Evolutionary conservation across 176 grass and related monocot genomes (phyloP).

Genomic region (Ananas comosus): DNA sequence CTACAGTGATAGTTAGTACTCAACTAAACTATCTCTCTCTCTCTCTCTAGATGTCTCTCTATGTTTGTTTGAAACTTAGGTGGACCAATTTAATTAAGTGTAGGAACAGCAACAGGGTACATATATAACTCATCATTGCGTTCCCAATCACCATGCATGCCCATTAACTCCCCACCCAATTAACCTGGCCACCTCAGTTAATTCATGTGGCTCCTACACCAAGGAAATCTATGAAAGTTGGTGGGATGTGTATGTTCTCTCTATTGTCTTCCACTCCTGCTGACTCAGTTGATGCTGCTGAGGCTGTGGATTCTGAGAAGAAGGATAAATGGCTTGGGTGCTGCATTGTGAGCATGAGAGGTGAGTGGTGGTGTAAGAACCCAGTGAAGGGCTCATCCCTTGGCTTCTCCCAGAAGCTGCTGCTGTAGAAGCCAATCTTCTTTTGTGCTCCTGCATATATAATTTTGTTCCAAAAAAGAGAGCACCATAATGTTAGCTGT

Average conservation of each 20-base stretch:
- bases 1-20: no score
- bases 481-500: neutral
- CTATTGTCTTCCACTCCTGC: conserved; percentile 14
- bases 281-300: conserved; percentile 7
- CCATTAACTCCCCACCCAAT: no score
- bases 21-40: no score
- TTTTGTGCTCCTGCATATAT: conserved; percentile 12
- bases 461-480: neutral
- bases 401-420: neutral
- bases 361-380: conserved; percentile 22
- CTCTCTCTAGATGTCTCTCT: neutral
- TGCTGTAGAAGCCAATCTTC: neutral
- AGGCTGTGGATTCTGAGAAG: neutral
- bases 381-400: conserved; percentile 10
- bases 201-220: conserved; percentile 80
- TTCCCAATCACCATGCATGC: no score
- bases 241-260: conserved; percentile 29
- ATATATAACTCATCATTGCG: no score
- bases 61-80: neutral
- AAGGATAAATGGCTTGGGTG: neutral
- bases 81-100: neutral
- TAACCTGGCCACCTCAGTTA: no score
- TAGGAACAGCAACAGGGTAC: no score
- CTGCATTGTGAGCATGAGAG: conserved; percentile 22
- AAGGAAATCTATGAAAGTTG: conserved; percentile 89